Base-by-base conservation (phyloP, 2,329 filamentous ascomycete species). In the Monosporascus sp. region DNA sequence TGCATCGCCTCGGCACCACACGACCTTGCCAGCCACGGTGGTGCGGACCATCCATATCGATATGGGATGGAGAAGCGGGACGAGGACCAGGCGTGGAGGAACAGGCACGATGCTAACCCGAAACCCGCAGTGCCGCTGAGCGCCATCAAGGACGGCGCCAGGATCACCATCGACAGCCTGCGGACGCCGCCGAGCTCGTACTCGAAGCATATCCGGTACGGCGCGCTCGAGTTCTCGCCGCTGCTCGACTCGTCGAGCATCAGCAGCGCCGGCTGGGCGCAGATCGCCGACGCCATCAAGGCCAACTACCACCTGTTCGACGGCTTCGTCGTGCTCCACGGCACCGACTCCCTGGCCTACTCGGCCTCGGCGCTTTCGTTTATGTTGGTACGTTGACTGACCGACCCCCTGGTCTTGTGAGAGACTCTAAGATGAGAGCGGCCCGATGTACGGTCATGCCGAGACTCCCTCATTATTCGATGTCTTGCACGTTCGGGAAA, bases 211-310 rank as follows among this genome's bases (percentile, higher is more conserved):
- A 85, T 96, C 55, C 84, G 91, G 53, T 97, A 95, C 70, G 84
- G 85, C 3, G 87, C 94, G 37, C 79, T 92, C 52, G 92, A 97
- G 66, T 96, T 96, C 70, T 79, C 86, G 49, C 87, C 89, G 26
- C 74, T 96, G 38, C 83, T 97, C 4, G 92, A 97, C 72, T 95
- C 90, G 57, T 93, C 88, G 67, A 94, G 89, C 51, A 96, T 96
- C 69, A 89, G 91, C 56, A 89, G 90, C 18, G 81, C 82, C 44
- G 91, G 91, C 54, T 96, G 91, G 92, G 85, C 88, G 11, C 82
- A 91, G 66, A 94, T 96, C 66, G 90, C 91, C 1, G 74, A 79
- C 49, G 83, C 87, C n/a, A 83, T 96, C 60, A 80, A 84, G 61
- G 84, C 87, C 58, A 97, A 97, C 71, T 96, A 96, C 70, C 86